Base-by-base conservation (phyloP, 1,139 yeast species). In the Kodamaea sp. region DNA sequence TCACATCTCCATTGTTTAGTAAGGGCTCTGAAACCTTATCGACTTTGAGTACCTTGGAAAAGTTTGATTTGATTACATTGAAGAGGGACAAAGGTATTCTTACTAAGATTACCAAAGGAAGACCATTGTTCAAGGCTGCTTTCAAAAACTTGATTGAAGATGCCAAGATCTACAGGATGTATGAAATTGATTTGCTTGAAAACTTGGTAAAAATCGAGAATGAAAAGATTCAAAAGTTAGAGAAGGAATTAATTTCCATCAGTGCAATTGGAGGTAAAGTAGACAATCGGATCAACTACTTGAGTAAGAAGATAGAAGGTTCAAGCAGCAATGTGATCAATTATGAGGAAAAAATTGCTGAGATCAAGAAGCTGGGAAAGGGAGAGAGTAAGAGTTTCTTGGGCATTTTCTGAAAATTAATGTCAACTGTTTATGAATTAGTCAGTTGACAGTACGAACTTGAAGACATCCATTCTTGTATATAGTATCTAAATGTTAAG, bases 111-210 rank as follows among this genome's bases (percentile, higher is more conserved):
- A 61, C 66, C 22, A 87, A 95, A 1, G 95, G 96, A 0, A 80
- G 90, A 50, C 98, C 98, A 1, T 65, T 92, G 15, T 90, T 70
- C 57, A 75, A 76, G 41, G 88, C 92, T 0, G 96, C 97, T 0
- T 92, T 92, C 63, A 55, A 67, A 37, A 73, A 76, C 37, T 68
- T 92, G 51, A 72, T 81, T 4, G 51, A 66, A 1, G 92, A 88
- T 54, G 51, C 64, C 11, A 71, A 73, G 24, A 63, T 86, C 8
- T 74, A 68, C 41, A 78, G 78, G 16, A 67, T 78, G 15, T 73
- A 86, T 59, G 95, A 88, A 54, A 69, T 81, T 2, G 73, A 77
- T 20, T 78, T 80, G 43, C 62, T 83, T 33, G 63, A 68, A 31
- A 69, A 70, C 29, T 62, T 81, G 37, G 73, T 87, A 30, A 59